Percentiles rank a stretch among this genome's conserved stretches.
Evolutionary conservation across 2,329 filamentous ascomycete species (phyloP).

Genomic region (Exophiala viscosa): DNA sequence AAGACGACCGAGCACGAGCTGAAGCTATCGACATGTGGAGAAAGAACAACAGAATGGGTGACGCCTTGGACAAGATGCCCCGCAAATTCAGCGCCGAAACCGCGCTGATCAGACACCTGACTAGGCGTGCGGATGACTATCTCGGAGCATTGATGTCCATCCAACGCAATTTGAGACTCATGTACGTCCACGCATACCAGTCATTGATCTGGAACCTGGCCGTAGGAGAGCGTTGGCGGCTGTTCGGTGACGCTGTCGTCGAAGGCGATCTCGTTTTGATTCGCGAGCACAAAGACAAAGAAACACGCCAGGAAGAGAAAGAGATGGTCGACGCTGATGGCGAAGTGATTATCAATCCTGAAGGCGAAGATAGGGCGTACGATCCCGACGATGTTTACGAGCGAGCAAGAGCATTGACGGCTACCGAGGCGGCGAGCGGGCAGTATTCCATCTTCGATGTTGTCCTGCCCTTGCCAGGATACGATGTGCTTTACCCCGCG

Average conservation of each 20-base stretch:
- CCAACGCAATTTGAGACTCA: conserved; percentile 74
- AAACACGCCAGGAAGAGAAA: conserved; percentile 29
- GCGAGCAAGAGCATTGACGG: conserved; percentile 69
- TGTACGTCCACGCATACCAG: conserved; percentile 98
- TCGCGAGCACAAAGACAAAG: conserved; percentile 53
- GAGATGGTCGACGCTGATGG: conserved; percentile 57
- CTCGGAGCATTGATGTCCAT: conserved; percentile 77
- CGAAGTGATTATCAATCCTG: conserved; percentile 62
- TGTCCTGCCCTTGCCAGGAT: conserved; percentile 88
- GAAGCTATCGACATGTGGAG: conserved; percentile 73
- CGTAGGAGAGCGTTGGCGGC: conserved; percentile 73
- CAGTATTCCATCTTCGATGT: conserved; percentile 79
- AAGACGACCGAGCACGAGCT: conserved; percentile 74
- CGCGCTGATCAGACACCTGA: conserved; percentile 73
- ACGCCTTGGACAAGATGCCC: conserved; percentile 67
- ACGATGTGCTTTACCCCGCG: conserved; percentile 77
- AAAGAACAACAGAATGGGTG: conserved; percentile 54
- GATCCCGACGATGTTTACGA: conserved; percentile 56
- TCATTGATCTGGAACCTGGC: conserved; percentile 90
- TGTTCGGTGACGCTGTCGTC: conserved; percentile 69
- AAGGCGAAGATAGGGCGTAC: conserved; percentile 54
- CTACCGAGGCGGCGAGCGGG: conserved; percentile 73
- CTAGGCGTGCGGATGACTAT: conserved; percentile 60
- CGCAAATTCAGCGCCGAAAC: conserved; percentile 77
- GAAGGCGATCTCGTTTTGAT: conserved; percentile 80